Evolutionary conservation across 2,329 filamentous ascomycete species (phyloP), one percentile per base, ranked within the genome.

Genomic region (Talaromyces sp.): DNA sequence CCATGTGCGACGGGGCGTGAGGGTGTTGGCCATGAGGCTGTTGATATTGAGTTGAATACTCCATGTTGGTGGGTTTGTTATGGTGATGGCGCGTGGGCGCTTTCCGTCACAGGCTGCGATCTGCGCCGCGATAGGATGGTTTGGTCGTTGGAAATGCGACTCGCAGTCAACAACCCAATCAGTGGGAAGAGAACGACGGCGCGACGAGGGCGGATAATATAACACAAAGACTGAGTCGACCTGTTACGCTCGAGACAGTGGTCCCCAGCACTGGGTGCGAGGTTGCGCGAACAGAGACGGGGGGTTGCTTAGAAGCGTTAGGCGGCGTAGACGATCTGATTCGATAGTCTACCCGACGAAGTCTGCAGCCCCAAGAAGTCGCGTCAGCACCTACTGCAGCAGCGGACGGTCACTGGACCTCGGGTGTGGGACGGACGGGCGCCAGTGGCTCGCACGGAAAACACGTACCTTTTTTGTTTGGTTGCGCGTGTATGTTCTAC

Each of bases 21-120:
- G 85, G 80, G 73, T 85, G 85, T 76, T 88, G 87, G 75, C 73
- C 77, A 70, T 79, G 79, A 69, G 85, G 81, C 77, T 87, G 84
- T 77, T 85, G 87, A 72, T 88, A 85, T 73, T 90, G 89, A 78
- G 88, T 85, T 75, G 86, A 84, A 81, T 90, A 90, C 78, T 90
- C 88, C 88, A 91, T 90, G 19, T 30, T 55, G 36, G 32, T 58
- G 17, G 10, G 7, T 58, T 28, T 33, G 57, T 55, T 42, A 44
- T 51, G 39, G 47, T 42, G 47, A 63, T 19, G 51, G 61, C 57
- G 61, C 54, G 58, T 51, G 39, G 56, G 59, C 52, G 57, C 60
- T 59, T 56, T 59, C 42, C 25, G 61, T 62, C 57, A 59, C 60
- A 57, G 51, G 61, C 39, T 22, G 59, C 42, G 36, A 55, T 56